phyloP scores from a whole-genome alignment of 805 yeast genomes.

The Diddensiella caesifluorescens region DNA sequence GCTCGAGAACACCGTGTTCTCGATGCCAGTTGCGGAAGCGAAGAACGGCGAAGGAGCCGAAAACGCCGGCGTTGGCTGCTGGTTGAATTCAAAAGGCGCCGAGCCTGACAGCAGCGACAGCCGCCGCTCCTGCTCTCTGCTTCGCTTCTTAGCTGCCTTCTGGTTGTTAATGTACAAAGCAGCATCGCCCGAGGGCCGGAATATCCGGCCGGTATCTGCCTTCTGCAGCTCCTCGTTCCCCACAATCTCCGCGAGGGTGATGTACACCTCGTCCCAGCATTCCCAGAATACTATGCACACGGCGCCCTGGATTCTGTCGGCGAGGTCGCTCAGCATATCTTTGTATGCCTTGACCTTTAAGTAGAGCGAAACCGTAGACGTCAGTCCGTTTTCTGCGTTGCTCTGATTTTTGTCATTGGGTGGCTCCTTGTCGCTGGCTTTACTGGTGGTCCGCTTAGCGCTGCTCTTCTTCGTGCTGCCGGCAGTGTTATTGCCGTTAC shows the following conservation, averaged over 20 bases:
- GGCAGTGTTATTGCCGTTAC: conserved; percentile 1
- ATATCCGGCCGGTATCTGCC: conserved; percentile 29
- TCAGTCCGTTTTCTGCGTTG: conserved; percentile 6
- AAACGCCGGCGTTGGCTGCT: no score
- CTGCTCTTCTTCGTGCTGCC: neutral
- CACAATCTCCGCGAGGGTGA: conserved; percentile 27
- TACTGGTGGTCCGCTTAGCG: neutral
- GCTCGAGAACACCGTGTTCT: neutral
- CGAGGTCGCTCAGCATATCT: conserved; percentile 26
- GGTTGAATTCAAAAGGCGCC: neutral
- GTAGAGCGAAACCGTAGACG: conserved; percentile 19
- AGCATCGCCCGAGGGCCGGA: conserved; percentile 31
- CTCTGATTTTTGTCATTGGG: no score
- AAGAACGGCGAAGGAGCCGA: conserved; percentile 2
- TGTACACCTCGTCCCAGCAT: conserved; percentile 31
- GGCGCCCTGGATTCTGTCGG: conserved; percentile 29
- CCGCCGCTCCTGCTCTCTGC: conserved; percentile 20
- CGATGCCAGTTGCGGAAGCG: neutral
- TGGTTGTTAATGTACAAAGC: conserved; percentile 27
- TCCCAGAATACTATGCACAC: conserved; percentile 33
- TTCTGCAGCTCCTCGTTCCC: conserved; percentile 23
- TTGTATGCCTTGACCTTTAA: conserved; percentile 20
- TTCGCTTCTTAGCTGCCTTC: conserved; percentile 21
- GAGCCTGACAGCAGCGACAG: conserved; percentile 12
- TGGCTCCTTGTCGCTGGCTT: neutral